Conservation (phyloP, 805 yeast genomes). For the Kregervanrija fluxuum region DNA sequence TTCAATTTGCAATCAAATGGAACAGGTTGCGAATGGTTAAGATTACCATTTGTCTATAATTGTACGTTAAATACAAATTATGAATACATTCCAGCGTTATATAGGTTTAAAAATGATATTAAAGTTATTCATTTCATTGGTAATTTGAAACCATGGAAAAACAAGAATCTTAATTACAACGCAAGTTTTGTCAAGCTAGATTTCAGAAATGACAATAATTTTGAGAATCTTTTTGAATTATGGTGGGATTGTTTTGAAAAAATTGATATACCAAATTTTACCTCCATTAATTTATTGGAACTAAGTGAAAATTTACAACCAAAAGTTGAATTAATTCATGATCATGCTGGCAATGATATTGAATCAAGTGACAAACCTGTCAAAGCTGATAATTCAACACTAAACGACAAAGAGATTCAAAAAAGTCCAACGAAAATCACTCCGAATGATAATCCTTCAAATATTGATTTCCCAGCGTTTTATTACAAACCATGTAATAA, state of each 20-base stretch:
- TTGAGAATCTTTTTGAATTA: conserved; percentile 16
- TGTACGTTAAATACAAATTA: conserved; percentile 49
- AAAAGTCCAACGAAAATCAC: conserved; percentile 1
- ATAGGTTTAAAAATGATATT: conserved; percentile 26
- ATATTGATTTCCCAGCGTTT: conserved; percentile 16
- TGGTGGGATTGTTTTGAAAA: conserved; percentile 27
- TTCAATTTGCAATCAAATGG: conserved; percentile 33
- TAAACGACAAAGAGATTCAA: background rate
- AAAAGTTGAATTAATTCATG: background rate
- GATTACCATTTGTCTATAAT: conserved; percentile 75
- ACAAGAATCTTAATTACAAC: conserved; percentile 6
- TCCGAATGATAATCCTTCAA: too few relatives aligned
- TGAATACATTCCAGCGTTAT: conserved; percentile 29
- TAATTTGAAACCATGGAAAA: conserved; percentile 38
- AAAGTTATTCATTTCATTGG: conserved; percentile 67
- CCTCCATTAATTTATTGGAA: conserved; percentile 15
- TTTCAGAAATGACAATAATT: conserved; percentile 9
- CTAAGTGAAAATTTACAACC: conserved; percentile 19
- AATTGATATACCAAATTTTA: conserved; percentile 9
- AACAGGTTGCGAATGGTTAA: conserved; percentile 42
- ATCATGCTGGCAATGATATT: background rate
- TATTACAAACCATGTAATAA: conserved; percentile 17
- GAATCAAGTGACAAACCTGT: background rate
- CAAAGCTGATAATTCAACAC: background rate
- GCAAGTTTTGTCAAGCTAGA: conserved; percentile 9